A percentile compares a stretch with the other conserved stretches of the same genome.
Evolutionary conservation across 2,329 filamentous ascomycete genomes (phyloP).

Genomic region (Clarireedia hainanense): DNA sequence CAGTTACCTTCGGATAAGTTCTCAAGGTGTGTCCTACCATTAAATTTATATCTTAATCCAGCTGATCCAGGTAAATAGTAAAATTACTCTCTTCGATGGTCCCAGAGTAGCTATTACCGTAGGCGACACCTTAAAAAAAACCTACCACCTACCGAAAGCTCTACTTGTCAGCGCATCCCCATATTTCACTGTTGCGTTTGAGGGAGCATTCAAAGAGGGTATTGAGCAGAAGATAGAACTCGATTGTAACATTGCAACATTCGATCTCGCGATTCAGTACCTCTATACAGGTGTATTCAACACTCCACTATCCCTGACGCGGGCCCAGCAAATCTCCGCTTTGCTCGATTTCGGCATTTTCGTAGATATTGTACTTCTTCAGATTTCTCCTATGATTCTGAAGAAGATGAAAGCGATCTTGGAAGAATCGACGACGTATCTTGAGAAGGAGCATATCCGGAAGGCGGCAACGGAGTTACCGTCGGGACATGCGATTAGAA

Average conservation of each 20-base stretch:
- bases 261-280: not conserved
- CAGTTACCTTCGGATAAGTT: too few relatives aligned
- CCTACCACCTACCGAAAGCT: not conserved
- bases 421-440: not conserved
- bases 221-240: not conserved
- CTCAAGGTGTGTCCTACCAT: too few relatives aligned
- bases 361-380: not conserved
- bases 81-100: not conserved
- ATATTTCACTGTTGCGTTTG: not conserved
- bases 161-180: not conserved
- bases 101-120: not conserved
- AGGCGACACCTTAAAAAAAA: not conserved
- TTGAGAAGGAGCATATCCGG: not conserved
- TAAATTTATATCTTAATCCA: too few relatives aligned
- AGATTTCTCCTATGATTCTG: not conserved
- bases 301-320: not conserved
- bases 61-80: not conserved
- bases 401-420: not conserved
- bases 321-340: not conserved
- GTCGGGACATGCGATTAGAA: not conserved
- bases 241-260: not conserved
- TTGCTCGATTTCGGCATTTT: not conserved
- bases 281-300: not conserved
- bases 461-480: not conserved
- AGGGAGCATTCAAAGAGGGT: not conserved